Percentiles rank a stretch among this genome's conserved stretches.
Evolutionary conservation across 2,329 filamentous ascomycete species (phyloP).

Genomic region (Curvularia verruculosa): DNA sequence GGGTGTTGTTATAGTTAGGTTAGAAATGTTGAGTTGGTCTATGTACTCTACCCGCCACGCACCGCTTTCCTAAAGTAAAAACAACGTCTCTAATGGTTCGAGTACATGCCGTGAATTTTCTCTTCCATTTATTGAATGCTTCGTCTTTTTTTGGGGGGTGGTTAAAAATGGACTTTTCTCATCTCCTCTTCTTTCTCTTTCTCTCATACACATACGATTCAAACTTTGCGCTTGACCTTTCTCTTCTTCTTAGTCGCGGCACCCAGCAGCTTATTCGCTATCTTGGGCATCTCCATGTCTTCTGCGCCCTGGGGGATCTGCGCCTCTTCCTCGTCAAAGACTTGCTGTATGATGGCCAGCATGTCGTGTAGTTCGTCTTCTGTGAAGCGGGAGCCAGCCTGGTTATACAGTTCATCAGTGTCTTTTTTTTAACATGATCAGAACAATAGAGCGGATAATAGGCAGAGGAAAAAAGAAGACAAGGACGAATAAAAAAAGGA

Average conservation of each 20-base stretch:
- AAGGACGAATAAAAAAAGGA: too few species aligned
- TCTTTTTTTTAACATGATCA: too few species aligned
- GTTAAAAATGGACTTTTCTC: too few species aligned
- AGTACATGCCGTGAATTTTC: too few species aligned
- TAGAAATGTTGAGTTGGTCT: background rate
- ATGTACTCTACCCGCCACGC: too few species aligned
- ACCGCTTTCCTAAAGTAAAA: too few species aligned
- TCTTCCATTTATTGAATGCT: too few species aligned
- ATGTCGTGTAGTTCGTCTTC: conserved; percentile 41
- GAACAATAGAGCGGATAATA: background rate
- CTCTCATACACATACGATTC: background rate
- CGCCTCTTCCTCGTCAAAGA: conserved; percentile 43
- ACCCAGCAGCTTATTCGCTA: conserved; percentile 39
- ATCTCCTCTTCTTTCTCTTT: background rate
- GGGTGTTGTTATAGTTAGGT: too few species aligned
- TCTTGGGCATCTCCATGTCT: conserved; percentile 33
- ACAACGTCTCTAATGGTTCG: too few species aligned
- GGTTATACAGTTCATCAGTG: background rate
- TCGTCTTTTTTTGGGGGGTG: too few species aligned
- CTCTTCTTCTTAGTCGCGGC: conserved; percentile 36
- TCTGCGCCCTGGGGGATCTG: conserved; percentile 38
- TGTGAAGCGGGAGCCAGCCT: conserved; percentile 40
- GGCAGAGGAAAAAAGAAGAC: background rate
- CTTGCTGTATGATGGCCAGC: conserved; percentile 29
- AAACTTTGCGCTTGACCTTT: conserved; percentile 19